These are phyloP conservation scores for Graphium sp. DNA, from an alignment of 2,329 filamentous ascomycete species.

Conservation along the genomic window DNA sequence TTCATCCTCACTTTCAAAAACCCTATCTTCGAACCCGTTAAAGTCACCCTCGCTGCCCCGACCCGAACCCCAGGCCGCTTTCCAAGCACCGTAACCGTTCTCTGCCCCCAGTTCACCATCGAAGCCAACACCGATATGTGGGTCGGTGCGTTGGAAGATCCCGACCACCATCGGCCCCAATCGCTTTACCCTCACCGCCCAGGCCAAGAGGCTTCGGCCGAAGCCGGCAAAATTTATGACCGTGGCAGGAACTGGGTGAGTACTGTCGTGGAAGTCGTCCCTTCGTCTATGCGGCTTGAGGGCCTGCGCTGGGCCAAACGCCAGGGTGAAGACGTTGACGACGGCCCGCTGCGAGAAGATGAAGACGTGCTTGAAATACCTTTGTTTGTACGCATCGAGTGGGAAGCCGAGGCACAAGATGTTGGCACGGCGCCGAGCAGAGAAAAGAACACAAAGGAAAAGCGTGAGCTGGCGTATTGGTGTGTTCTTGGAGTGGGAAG, in stretches of 20 bases:
- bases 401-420: slow-evolving; percentile 57
- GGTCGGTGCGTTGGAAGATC: slow-evolving; percentile 70
- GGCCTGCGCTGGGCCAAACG: slow-evolving; percentile 12
- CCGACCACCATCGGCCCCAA: slow-evolving; percentile 16
- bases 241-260: slow-evolving; percentile 87
- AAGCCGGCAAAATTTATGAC: slow-evolving; percentile 94
- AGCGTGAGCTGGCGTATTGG: slow-evolving; percentile 88
- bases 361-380: slow-evolving; percentile 71
- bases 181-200: too few relatives aligned
- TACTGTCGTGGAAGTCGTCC: slow-evolving; percentile 79
- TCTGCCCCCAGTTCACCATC: slow-evolving; percentile 89
- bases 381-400: slow-evolving; percentile 83
- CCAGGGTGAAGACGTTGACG: slow-evolving; percentile 20
- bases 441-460: slow-evolving; percentile 52
- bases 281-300: slow-evolving; percentile 33
- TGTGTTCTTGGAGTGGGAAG: slow-evolving; percentile 77
- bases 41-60: slow-evolving; percentile 75
- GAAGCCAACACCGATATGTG: slow-evolving; percentile 76
- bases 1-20: slow-evolving; percentile 86
- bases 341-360: slow-evolving; percentile 34
- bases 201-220: slow-evolving; percentile 24
- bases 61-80: slow-evolving; percentile 62
- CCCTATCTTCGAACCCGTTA: slow-evolving; percentile 80
- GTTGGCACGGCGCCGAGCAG: slow-evolving; percentile 34
- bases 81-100: slow-evolving; percentile 66